phyloP scores from a whole-genome alignment of 768 basidiomycete species.

The Amanita phalloides region DNA sequence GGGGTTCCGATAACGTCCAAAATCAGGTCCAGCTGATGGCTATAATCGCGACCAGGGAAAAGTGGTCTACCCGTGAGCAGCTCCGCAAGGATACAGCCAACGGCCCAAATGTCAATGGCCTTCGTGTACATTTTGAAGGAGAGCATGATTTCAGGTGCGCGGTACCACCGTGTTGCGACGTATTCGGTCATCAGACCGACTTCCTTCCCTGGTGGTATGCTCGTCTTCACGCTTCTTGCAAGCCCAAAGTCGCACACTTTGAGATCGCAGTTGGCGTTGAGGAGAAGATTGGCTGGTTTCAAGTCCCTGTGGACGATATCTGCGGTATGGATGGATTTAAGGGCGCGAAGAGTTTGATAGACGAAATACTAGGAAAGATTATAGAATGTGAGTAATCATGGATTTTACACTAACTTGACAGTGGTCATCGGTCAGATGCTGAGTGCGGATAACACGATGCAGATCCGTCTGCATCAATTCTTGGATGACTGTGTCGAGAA shows the following conservation, averaged over 20 bases:
- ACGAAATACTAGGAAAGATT: constrained; percentile 78
- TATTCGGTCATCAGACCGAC: constrained; percentile 81
- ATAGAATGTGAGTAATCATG: background rate
- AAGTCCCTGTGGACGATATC: constrained; percentile 94
- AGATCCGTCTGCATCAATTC: constrained; percentile 91
- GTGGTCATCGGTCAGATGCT: constrained; percentile 90
- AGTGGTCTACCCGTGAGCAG: constrained; percentile 88
- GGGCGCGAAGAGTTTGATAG: constrained; percentile 89
- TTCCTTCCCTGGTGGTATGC: background rate
- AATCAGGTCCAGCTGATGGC: constrained; percentile 88
- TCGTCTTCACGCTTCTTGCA: constrained; percentile 33
- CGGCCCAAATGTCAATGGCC: constrained; percentile 82
- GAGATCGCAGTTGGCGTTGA: constrained; percentile 95
- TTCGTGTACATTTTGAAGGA: constrained; percentile 94
- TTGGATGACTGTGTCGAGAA: constrained; percentile 15
- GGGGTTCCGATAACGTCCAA: constrained; percentile 91
- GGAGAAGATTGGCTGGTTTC: constrained; percentile 89
- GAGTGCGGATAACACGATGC: constrained; percentile 93
- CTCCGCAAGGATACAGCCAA: constrained; percentile 82
- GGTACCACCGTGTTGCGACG: constrained; percentile 95
- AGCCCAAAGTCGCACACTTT: constrained; percentile 92
- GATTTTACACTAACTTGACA: constrained; percentile 18
- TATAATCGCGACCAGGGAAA: constrained; percentile 93
- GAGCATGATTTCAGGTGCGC: constrained; percentile 97
- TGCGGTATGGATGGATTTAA: constrained; percentile 92